A percentile compares a stretch with the other conserved stretches of the same genome.
phyloP scores from a whole-genome alignment of 352 stramenopile species.

The Elongisporangium anandrum region DNA sequence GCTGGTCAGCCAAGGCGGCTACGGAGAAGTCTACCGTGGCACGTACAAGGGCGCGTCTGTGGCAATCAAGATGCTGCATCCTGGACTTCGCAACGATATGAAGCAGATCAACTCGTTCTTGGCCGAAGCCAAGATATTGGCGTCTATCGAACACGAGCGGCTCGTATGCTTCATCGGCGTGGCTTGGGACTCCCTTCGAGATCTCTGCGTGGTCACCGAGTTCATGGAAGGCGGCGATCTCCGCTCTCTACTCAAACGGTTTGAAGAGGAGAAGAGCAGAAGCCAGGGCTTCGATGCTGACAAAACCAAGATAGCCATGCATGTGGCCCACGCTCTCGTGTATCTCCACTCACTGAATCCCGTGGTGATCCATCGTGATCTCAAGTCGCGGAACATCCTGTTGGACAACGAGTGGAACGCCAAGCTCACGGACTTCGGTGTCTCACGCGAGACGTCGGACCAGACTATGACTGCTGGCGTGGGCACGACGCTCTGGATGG shows the following conservation, averaged over 20 bases:
- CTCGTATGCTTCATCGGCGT: constrained; percentile 44
- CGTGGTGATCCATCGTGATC: constrained; percentile 32
- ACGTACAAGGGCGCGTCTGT: constrained; percentile 32
- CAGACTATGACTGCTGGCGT: constrained; percentile 31
- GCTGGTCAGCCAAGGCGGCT: constrained; percentile 32
- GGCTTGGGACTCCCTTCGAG: constrained; percentile 40
- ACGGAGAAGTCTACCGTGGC: constrained; percentile 40
- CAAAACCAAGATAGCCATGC: constrained; percentile 23
- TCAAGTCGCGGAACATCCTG: constrained; percentile 59
- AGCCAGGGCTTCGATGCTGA: constrained; percentile 27
- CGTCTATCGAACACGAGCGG: constrained; percentile 26
- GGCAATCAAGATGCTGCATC: constrained; percentile 35
- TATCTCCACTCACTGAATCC: constrained; percentile 44
- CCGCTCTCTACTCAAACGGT: constrained; percentile 24
- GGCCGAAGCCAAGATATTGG: constrained; percentile 42
- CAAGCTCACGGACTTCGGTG: constrained; percentile 53
- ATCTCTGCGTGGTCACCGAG: constrained; percentile 35
- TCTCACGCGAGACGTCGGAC: constrained; percentile 27
- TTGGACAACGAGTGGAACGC: constrained; percentile 17
- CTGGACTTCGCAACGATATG: constrained; percentile 21
- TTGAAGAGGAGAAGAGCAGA: constrained; percentile 19
- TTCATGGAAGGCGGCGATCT: constrained; percentile 46
- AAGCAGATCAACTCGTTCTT: constrained; percentile 38
- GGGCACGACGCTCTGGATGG: constrained; percentile 39
- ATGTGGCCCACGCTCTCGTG: constrained; percentile 26